A percentile compares a stretch with the other conserved stretches of the same genome.
phyloP scores from a whole-genome alignment of 306 rosid species.

The Ceratonia siliqua region DNA sequence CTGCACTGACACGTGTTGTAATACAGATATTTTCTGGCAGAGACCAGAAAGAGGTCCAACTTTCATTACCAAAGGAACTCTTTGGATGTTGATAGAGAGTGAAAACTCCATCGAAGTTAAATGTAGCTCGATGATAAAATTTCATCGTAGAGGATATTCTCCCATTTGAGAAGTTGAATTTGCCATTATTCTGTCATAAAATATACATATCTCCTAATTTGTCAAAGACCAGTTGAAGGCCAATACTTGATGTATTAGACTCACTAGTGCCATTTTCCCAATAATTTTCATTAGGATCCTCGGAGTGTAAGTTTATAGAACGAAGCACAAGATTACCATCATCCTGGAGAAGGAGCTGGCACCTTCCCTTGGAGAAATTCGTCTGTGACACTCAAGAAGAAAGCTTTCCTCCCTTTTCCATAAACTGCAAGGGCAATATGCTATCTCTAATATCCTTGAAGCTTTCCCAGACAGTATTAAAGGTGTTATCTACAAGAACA shows the following conservation, averaged over 20 bases:
- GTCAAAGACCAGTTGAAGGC: constrained; percentile 37
- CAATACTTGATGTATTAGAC: constrained; percentile 28
- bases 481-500: constrained; percentile 29
- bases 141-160: background rate
- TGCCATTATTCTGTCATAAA: background rate
- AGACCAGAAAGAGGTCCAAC: constrained; percentile 35
- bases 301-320: constrained; percentile 41
- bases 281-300: constrained; percentile 30
- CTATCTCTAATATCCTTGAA: constrained; percentile 45
- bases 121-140: constrained; percentile 43
- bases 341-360: constrained; percentile 34
- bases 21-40: constrained; percentile 37
- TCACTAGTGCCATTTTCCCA: background rate
- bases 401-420: constrained; percentile 35
- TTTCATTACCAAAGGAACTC: background rate
- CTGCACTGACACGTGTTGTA: accelerated
- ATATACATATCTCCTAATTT: constrained; percentile 41
- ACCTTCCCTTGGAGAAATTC: constrained; percentile 46
- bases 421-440: constrained; percentile 49
- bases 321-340: constrained; percentile 46
- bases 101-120: constrained; percentile 54
- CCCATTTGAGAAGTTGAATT: background rate
- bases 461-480: constrained; percentile 46
- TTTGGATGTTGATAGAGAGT: constrained; percentile 32
- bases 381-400: constrained; percentile 31